These are phyloP conservation scores for Isatis tinctoria DNA, from an alignment of 345 rosid genomes.

Conservation along the genomic window DNA sequence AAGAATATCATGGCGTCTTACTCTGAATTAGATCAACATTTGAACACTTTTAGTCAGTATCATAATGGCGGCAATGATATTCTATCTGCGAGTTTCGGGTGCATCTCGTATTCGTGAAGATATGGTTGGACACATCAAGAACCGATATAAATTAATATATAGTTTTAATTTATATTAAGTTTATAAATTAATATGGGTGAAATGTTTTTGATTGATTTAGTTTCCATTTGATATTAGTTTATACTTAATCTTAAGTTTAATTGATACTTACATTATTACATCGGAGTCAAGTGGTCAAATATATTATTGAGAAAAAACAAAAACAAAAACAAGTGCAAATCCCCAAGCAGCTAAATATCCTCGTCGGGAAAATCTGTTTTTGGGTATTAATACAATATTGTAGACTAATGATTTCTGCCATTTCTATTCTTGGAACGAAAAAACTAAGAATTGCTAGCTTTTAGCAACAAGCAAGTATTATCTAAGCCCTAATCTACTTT, in stretches of 20 bases:
- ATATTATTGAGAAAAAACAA: neutral
- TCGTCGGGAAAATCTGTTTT: neutral
- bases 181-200: neutral
- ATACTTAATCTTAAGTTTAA: neutral
- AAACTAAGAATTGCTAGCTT: neutral
- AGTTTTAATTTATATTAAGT: neutral
- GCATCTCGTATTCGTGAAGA: slow-evolving; percentile 4
- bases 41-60: slow-evolving; percentile 3
- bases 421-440: neutral
- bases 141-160: neutral
- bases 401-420: neutral
- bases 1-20: neutral
- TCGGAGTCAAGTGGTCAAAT: neutral
- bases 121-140: neutral
- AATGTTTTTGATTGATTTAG: neutral
- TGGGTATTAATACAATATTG: too few species aligned
- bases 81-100: neutral
- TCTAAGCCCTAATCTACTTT: neutral
- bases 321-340: neutral
- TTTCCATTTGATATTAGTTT: neutral
- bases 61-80: neutral
- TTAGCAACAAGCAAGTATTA: neutral
- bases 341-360: neutral
- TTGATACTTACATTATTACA: neutral
- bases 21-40: slow-evolving; percentile 16